Base-by-base conservation (phyloP, 345 rosid genomes). In the Zanthoxylum bungeanum region DNA sequence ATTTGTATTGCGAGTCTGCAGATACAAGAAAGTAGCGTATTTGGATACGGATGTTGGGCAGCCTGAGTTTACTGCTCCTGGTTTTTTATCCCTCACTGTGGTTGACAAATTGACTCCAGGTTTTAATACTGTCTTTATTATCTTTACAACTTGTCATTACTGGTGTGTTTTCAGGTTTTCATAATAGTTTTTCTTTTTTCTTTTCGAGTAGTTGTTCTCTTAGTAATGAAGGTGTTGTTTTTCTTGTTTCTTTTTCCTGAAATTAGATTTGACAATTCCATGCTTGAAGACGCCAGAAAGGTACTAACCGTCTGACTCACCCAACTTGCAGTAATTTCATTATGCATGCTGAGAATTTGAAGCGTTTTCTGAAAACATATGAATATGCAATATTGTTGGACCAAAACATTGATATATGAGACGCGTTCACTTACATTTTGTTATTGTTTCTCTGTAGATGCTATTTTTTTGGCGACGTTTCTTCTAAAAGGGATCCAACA, bases 21-120 rank as follows among this genome's bases (percentile, higher is more conserved):
- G 99, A 74, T 91, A 87, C 75, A 85, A 73, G 69, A 91, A 79
- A 74, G 96, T 89, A 27, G 96, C 90, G 60, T 95, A 86, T 79
- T 87, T 93, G 91, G 98, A 95, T 79, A 85, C 90, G 0, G 99
- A 95, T 82, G 96, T 89, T 74, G 99, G 99, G 60, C 98, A 95
- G 80, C 87, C 99, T 44, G 98, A 95, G 78, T 93, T 92, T 64
- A 88, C 98, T 60, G 68, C 93, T 70, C 94, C 97, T 68, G 99
- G 98, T 50, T 85, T 95, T 62, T 79, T 93, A 27, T 95, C 99
- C 72, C 87, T 95, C 70, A 88, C 92, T 22, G 76, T 88, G 56
- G 86, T 91, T 21, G 94, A 91, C 71, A 77, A 84, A 76, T 71
- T 75, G 44, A 84, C 87, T 58, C 78, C 83, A 72, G 97, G 99